Evolutionary conservation across 768 basidiomycete species (phyloP).

Genomic region (Pisolithus marmoratus): DNA sequence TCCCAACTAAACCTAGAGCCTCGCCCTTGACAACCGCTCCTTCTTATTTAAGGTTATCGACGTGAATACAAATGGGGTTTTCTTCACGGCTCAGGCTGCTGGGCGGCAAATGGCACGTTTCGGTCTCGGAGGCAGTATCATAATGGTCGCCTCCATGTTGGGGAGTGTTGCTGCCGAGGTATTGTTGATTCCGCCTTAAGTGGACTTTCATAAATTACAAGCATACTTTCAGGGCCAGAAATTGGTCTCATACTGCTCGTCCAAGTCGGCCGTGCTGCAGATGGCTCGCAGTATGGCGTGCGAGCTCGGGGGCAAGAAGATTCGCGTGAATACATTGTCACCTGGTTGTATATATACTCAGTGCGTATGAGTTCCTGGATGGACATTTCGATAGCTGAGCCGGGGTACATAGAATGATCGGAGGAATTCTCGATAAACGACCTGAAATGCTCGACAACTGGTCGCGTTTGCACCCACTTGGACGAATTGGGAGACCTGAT

Average conservation of each 20-base stretch:
- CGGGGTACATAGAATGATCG: constrained; percentile 54
- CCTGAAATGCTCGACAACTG: constrained; percentile 61
- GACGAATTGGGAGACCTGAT: constrained; percentile 64
- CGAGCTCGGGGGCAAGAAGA: constrained; percentile 59
- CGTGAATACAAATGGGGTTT: constrained; percentile 57
- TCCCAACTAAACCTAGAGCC: not conserved
- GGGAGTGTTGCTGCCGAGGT: constrained; percentile 70
- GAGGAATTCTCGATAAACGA: constrained; percentile 58
- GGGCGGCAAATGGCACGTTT: constrained; percentile 51
- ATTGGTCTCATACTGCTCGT: constrained; percentile 75
- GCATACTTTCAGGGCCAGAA: constrained; percentile 51
- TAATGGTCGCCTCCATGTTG: constrained; percentile 56
- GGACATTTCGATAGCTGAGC: not conserved
- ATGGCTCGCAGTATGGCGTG: constrained; percentile 82
- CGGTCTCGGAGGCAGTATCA: constrained; percentile 45
- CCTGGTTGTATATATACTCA: constrained; percentile 73
- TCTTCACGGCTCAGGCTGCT: constrained; percentile 58
- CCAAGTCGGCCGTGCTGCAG: constrained; percentile 74
- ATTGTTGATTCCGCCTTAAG: constrained; percentile 2
- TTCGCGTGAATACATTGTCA: constrained; percentile 72
- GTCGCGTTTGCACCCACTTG: constrained; percentile 65
- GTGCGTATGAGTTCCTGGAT: constrained; percentile 29
- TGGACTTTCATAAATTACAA: not conserved
- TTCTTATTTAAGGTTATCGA: constrained; percentile 45
- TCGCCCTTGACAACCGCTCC: not conserved